Evolutionary conservation across 805 yeast species (phyloP).

Genomic region (Saturnispora hagleri): DNA sequence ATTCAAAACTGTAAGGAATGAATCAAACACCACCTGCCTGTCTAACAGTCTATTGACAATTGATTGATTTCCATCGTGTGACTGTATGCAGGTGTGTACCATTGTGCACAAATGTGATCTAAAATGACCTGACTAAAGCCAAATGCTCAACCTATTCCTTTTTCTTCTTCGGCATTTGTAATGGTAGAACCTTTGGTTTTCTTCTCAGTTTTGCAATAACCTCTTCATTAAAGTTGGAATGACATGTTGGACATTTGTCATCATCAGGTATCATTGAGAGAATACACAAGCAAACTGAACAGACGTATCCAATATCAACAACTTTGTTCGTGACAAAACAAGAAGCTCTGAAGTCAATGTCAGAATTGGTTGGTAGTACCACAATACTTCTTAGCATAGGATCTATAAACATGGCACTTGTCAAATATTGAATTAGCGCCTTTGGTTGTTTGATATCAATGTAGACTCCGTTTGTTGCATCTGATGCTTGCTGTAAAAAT

Average conservation of each 20-base stretch:
- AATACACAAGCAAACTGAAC: conserved; percentile 87
- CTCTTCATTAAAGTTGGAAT: conserved; percentile 59
- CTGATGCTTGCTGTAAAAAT: conserved; percentile 90
- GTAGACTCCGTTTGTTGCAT: conserved; percentile 88
- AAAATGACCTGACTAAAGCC: too few relatives aligned
- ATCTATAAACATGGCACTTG: conserved; percentile 78
- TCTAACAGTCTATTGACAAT: too few relatives aligned
- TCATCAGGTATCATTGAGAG: conserved; percentile 60
- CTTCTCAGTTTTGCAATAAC: conserved; percentile 49
- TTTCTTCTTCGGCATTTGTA: conserved; percentile 21
- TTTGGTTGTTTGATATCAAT: conserved; percentile 54
- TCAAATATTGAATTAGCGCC: conserved; percentile 75
- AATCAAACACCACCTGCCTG: too few relatives aligned
- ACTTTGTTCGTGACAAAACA: conserved; percentile 87
- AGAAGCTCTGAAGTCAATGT: conserved; percentile 90
- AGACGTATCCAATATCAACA: conserved; percentile 89
- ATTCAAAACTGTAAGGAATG: too few relatives aligned
- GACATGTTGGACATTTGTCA: conserved; percentile 79
- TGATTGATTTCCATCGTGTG: too few relatives aligned
- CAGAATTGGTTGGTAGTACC: conserved; percentile 71
- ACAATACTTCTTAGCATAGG: conserved; percentile 72
- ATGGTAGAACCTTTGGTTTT: conserved; percentile 39
- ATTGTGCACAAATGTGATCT: too few relatives aligned
- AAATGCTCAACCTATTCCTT: neutral
- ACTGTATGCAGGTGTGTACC: too few relatives aligned